Evolutionary conservation across 306 rosid genomes (phyloP).

Genomic region (Trichosanthes truncata): DNA sequence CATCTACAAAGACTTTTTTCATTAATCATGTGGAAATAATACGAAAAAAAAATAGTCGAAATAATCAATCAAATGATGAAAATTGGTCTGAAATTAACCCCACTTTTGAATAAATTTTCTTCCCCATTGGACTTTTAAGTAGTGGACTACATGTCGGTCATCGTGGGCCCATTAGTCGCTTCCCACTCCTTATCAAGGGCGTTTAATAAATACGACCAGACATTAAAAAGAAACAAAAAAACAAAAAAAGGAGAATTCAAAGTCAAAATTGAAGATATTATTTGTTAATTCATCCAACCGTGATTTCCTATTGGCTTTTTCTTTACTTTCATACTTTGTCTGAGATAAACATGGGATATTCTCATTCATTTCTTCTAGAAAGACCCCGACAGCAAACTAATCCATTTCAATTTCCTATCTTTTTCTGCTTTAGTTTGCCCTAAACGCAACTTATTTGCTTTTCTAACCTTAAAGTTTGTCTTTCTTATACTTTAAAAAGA

Average conservation of each 20-base stretch:
- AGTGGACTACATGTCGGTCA: slow-evolving; percentile 4
- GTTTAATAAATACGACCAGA: not conserved
- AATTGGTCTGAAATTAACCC: not conserved
- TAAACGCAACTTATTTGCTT: not conserved
- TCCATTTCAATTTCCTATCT: not conserved
- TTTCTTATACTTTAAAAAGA: not conserved
- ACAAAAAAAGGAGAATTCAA: not conserved
- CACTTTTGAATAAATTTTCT: not conserved
- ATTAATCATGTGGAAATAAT: not conserved
- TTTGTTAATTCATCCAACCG: not conserved
- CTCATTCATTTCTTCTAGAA: not conserved
- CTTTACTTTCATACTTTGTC: not conserved
- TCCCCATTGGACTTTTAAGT: not conserved
- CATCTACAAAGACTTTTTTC: not conserved
- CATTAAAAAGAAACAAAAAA: not conserved
- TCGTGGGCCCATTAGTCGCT: not conserved
- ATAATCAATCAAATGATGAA: not conserved
- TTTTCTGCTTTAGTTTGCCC: not conserved
- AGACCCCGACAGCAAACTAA: not conserved
- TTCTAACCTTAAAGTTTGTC: not conserved
- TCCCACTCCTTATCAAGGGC: not conserved
- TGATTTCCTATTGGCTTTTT: not conserved
- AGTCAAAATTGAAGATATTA: not conserved
- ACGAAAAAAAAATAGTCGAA: not conserved
- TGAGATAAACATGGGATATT: not conserved